Evolutionary conservation across 306 rosid species (phyloP).

Genomic region (Castanospermum australe): DNA sequence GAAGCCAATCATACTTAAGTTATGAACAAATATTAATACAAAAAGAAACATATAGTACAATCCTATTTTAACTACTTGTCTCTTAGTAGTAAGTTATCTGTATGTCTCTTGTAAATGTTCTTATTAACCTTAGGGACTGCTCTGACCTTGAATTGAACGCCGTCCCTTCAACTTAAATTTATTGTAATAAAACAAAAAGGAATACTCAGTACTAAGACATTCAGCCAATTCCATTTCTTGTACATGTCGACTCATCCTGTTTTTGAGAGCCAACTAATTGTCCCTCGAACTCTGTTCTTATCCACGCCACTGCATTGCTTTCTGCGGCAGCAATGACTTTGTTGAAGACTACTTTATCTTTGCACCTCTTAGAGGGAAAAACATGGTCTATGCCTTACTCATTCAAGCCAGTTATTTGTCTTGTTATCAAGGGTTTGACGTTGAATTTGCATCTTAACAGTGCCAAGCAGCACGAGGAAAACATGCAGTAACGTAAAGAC

Average conservation of each 20-base stretch:
- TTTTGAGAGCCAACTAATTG: background rate
- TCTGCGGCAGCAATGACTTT: background rate
- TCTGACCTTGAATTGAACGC: too few species aligned
- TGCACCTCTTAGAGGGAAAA: background rate
- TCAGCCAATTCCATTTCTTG: background rate
- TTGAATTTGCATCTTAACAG: background rate
- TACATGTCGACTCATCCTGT: background rate
- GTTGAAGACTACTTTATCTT: background rate
- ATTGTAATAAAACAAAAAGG: background rate
- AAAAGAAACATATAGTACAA: too few species aligned
- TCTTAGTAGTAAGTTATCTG: too few species aligned
- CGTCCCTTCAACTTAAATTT: too few species aligned
- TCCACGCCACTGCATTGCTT: background rate
- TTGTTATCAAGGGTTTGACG: constrained; percentile 17
- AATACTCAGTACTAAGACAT: background rate
- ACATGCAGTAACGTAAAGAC: background rate
- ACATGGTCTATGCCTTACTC: background rate
- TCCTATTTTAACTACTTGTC: too few species aligned
- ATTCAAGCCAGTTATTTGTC: constrained; percentile 32
- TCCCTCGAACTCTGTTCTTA: background rate
- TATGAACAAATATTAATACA: too few species aligned
- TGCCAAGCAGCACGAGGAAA: constrained; percentile 8
- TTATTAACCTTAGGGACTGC: too few species aligned
- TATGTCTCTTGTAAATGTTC: too few species aligned
- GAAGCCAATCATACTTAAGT: too few species aligned